Evolutionary conservation across 2,329 filamentous ascomycete species (phyloP).

Genomic region (Microsporum ferrugineum): DNA sequence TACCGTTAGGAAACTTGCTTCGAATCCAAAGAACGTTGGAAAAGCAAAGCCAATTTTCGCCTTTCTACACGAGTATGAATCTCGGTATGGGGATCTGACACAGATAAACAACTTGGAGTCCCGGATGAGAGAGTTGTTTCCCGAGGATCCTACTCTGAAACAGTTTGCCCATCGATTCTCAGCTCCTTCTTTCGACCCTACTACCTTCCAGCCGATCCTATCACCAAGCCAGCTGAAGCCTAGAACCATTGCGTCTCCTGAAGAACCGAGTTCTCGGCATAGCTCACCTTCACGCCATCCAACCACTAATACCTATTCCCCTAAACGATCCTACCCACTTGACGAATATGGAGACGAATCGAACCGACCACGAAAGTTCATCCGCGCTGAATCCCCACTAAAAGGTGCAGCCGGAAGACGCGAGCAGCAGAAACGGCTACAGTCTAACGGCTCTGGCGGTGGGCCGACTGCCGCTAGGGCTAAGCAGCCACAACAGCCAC

Average conservation of each 20-base stretch:
- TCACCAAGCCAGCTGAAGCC: constrained; percentile 70
- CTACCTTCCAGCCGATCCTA: constrained; percentile 67
- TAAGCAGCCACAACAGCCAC: constrained; percentile 30
- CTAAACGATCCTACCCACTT: constrained; percentile 47
- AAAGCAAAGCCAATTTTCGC: constrained; percentile 77
- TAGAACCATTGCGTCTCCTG: constrained; percentile 16
- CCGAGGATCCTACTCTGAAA: constrained; percentile 65
- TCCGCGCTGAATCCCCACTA: constrained; percentile 79
- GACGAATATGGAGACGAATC: constrained; percentile 61
- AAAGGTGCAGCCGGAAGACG: constrained; percentile 82
- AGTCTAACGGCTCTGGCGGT: constrained; percentile 19
- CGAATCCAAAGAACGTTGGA: constrained; percentile 59
- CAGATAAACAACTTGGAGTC: constrained; percentile 86
- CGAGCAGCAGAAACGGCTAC: constrained; percentile 55
- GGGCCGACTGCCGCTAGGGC: background rate
- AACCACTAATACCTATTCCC: constrained; percentile 30
- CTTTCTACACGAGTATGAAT: constrained; percentile 93
- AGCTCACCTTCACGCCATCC: constrained; percentile 27
- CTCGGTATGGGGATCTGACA: constrained; percentile 80
- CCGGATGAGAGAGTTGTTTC: constrained; percentile 88
- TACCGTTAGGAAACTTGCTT: constrained; percentile 68
- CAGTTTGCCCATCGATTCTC: constrained; percentile 69
- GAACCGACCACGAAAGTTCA: constrained; percentile 71
- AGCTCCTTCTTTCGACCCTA: constrained; percentile 65
- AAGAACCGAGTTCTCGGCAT: constrained; percentile 20